Percentiles rank a stretch among this genome's conserved stretches.
Evolutionary conservation across 2,329 filamentous ascomycete species (phyloP).

Genomic region (Spiromastix sp.): DNA sequence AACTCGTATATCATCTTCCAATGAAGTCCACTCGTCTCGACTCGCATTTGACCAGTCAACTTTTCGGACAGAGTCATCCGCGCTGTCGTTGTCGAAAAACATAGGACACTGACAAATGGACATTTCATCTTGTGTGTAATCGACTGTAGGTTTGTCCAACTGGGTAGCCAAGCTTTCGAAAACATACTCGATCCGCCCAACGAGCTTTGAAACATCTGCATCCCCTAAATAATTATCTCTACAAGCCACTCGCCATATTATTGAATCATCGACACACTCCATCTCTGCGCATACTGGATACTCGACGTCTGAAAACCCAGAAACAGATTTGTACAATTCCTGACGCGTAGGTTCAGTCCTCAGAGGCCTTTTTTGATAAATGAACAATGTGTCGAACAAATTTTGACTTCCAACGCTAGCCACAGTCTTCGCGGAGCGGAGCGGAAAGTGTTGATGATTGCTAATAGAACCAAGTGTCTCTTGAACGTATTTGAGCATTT

Average conservation of each 20-base stretch:
- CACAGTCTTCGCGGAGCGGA: conserved; percentile 56
- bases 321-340: conserved; percentile 51
- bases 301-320: conserved; percentile 59
- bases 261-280: conserved; percentile 45
- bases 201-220: conserved; percentile 38
- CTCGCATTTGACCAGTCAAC: background rate
- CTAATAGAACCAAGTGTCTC: conserved; percentile 54
- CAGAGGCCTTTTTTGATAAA: conserved; percentile 49
- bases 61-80: background rate
- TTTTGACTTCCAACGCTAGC: conserved; percentile 32
- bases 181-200: conserved; percentile 50
- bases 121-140: conserved; percentile 41
- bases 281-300: conserved; percentile 77
- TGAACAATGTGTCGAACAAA: conserved; percentile 57
- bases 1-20: conserved; percentile 32
- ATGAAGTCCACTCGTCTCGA: conserved; percentile 19
- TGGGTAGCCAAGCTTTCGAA: conserved; percentile 46
- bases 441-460: conserved; percentile 66
- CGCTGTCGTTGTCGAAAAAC: conserved; percentile 2
- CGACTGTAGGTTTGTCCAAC: conserved; percentile 43
- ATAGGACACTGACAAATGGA: conserved; percentile 44
- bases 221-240: conserved; percentile 46
- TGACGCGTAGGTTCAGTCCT: conserved; percentile 8
- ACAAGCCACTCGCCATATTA: conserved; percentile 65
- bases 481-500: conserved; percentile 65